These are phyloP conservation scores for Angomonas deanei DNA, from an alignment of 208 protist genomes.

Conservation along the genomic window DNA sequence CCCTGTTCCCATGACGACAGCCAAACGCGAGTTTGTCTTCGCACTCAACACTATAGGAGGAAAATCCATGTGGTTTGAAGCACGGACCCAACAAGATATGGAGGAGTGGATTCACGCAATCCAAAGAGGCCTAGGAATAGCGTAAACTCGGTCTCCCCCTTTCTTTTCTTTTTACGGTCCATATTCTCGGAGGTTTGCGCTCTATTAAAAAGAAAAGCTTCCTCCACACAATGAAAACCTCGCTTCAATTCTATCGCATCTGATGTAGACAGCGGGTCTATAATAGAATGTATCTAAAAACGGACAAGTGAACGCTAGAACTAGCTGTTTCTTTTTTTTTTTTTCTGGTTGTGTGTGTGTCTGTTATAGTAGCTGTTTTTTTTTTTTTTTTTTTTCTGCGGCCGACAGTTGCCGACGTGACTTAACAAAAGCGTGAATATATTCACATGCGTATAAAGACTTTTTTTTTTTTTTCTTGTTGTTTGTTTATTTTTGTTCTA, in stretches of 20 bases:
- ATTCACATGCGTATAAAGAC: not conserved
- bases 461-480: slow-evolving; percentile 13
- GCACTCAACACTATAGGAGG: slow-evolving; percentile 72
- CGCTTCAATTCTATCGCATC: no score
- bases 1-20: slow-evolving; percentile 50
- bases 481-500: slow-evolving; percentile 5
- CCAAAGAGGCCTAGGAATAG: slow-evolving; percentile 63
- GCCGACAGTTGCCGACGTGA: no score
- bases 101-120: slow-evolving; percentile 78
- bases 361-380: slow-evolving; percentile 4
- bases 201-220: no score
- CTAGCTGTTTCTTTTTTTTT: not conserved
- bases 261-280: not conserved
- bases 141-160: slow-evolving; percentile 16
- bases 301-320: no score
- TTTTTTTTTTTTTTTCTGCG: slow-evolving; percentile 1
- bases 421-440: no score
- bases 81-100: slow-evolving; percentile 62
- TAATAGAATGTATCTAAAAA: no score
- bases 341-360: not conserved
- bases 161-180: not conserved
- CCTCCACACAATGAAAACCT: no score
- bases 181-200: no score
- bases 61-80: slow-evolving; percentile 86
- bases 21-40: slow-evolving; percentile 73